These are phyloP conservation scores for Cornus controversa DNA, from an alignment of 148 eudicot species.

Conservation along the genomic window DNA sequence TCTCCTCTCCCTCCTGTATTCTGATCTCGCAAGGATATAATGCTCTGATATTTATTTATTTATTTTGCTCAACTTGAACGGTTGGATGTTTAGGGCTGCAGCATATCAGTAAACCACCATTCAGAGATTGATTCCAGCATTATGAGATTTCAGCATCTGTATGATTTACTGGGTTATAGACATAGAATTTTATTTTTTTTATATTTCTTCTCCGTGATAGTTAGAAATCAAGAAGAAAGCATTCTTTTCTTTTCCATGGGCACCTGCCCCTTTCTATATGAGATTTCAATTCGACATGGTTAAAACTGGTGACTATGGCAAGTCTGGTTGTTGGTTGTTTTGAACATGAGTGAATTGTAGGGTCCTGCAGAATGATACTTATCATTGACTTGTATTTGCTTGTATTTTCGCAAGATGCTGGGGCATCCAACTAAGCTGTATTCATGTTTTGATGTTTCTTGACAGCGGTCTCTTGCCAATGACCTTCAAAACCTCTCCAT, in stretches of 20 bases:
- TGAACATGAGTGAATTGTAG: neutral
- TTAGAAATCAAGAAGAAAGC: neutral
- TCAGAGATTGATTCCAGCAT: neutral
- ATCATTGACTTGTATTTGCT: neutral
- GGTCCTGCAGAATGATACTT: neutral
- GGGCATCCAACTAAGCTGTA: neutral
- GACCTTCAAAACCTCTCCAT: constrained; percentile 93
- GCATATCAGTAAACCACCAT: neutral
- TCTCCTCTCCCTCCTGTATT: neutral
- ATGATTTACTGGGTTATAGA: neutral
- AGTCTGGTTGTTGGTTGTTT: neutral
- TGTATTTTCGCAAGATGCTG: neutral
- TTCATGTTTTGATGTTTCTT: neutral
- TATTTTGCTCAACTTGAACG: neutral
- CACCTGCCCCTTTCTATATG: neutral
- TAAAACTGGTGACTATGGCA: neutral
- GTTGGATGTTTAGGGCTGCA: neutral
- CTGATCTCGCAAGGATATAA: too few relatives aligned
- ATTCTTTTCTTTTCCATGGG: neutral
- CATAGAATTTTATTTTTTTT: neutral
- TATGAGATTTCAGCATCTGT: neutral
- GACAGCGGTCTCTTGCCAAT: constrained; percentile 96
- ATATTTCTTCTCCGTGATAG: neutral
- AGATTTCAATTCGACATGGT: neutral
- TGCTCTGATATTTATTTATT: neutral